Percentiles rank a stretch among this genome's conserved stretches.
These are phyloP conservation scores for Lentinus brumalis DNA, from an alignment of 768 basidiomycete genomes.

Conservation along the genomic window DNA sequence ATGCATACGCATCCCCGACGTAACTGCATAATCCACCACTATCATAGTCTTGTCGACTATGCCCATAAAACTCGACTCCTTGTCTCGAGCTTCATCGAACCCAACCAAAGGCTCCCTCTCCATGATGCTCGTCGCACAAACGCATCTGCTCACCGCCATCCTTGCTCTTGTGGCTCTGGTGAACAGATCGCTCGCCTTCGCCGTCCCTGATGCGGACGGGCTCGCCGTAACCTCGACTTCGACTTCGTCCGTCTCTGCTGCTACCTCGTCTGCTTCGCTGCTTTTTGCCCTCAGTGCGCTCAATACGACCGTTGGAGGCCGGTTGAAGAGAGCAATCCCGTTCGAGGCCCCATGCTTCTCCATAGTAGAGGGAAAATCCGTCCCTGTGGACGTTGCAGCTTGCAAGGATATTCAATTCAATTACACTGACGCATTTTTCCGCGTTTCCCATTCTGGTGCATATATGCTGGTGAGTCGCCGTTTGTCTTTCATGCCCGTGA, in stretches of 20 bases:
- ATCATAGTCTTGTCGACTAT: no score
- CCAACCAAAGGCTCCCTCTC: neutral
- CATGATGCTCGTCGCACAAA: neutral
- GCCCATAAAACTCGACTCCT: no score
- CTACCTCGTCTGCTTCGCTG: neutral
- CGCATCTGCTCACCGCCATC: neutral
- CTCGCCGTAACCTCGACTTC: no score
- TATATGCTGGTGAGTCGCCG: conserved; percentile 25
- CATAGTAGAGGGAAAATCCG: conserved; percentile 24
- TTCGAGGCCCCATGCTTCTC: conserved; percentile 38
- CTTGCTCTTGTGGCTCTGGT: neutral
- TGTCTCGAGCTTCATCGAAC: no score
- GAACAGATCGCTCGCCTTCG: neutral
- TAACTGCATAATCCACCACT: no score
- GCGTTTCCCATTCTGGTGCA: conserved; percentile 29
- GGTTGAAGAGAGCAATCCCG: conserved; percentile 31
- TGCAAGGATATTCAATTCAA: conserved; percentile 32
- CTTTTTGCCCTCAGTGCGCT: conserved; percentile 11
- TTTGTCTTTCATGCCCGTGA: neutral
- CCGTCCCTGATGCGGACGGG: neutral
- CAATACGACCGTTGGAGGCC: conserved; percentile 33
- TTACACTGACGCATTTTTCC: conserved; percentile 31
- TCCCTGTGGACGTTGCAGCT: conserved; percentile 19
- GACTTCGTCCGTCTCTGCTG: no score
- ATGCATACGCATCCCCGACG: no score